Evolutionary conservation across 2,329 filamentous ascomycete genomes (phyloP).

Genomic region (Sclerotinia spermophila): DNA sequence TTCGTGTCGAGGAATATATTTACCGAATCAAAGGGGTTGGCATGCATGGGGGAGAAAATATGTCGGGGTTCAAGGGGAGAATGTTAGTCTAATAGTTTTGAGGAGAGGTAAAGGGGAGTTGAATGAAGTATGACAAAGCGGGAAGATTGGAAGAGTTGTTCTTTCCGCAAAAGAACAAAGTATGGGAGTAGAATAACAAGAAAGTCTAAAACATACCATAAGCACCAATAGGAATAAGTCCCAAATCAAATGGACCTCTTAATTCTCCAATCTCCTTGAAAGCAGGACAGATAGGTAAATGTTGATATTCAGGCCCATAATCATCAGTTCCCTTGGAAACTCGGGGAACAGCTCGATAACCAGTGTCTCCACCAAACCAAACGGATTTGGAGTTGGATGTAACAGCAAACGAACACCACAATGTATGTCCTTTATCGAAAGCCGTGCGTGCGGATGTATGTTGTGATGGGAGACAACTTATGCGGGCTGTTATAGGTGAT

Average conservation of each 20-base stretch:
- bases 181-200: neutral
- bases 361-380: conserved; percentile 88
- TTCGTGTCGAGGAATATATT: conserved; percentile 84
- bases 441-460: conserved; percentile 68
- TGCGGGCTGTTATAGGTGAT: conserved; percentile 60
- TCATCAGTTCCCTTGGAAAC: conserved; percentile 63
- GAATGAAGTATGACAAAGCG: too few relatives aligned
- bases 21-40: conserved; percentile 80
- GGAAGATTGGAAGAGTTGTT: neutral
- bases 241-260: conserved; percentile 84
- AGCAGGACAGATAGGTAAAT: conserved; percentile 72
- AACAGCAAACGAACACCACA: conserved; percentile 88
- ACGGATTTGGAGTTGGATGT: conserved; percentile 71
- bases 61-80: conserved; percentile 50
- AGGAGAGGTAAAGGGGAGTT: neutral
- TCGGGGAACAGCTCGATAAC: conserved; percentile 74
- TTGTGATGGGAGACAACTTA: conserved; percentile 81
- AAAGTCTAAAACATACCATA: conserved; percentile 45
- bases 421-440: conserved; percentile 66
- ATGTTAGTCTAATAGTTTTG: neutral
- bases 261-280: conserved; percentile 79
- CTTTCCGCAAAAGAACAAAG: neutral
- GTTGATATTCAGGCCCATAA: conserved; percentile 62
- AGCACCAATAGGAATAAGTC: conserved; percentile 88
- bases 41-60: conserved; percentile 78